Evolutionary conservation across 2,329 filamentous ascomycete genomes (phyloP).

Genomic region (Didymella sp.): DNA sequence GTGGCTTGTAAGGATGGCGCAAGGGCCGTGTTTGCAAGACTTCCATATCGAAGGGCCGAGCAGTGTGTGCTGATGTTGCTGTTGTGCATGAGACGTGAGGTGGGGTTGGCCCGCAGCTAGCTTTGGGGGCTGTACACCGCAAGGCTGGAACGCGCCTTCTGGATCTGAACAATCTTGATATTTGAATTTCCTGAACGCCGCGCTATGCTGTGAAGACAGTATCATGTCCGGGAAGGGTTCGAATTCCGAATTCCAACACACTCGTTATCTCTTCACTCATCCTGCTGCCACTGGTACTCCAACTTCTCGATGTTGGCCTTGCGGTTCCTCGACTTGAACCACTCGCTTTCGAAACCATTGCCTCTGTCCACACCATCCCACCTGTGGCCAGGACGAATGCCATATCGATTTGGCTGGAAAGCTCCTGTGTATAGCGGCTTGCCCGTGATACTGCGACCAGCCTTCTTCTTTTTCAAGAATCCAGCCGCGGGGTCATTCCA

Average conservation of each 20-base stretch:
- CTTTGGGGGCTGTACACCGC: neutral
- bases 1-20: neutral
- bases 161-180: no score
- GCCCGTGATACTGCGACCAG: conserved; percentile 56
- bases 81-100: neutral
- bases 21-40: no score
- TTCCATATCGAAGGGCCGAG: neutral
- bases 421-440: conserved; percentile 79
- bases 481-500: conserved; percentile 95
- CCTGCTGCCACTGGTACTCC: conserved; percentile 96
- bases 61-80: neutral
- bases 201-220: conserved; percentile 24
- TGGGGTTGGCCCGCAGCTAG: neutral
- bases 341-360: conserved; percentile 91
- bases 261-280: conserved; percentile 66
- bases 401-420: conserved; percentile 89
- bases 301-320: conserved; percentile 77
- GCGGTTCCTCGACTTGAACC: conserved; percentile 86
- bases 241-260: no score
- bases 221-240: no score
- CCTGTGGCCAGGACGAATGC: conserved; percentile 86
- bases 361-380: conserved; percentile 97
- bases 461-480: conserved; percentile 68
- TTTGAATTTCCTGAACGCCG: conserved; percentile 6
- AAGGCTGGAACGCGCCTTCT: neutral